phyloP scores from a whole-genome alignment of 176 grass and related monocot genomes.

The Echinochloa phyllopogon region DNA sequence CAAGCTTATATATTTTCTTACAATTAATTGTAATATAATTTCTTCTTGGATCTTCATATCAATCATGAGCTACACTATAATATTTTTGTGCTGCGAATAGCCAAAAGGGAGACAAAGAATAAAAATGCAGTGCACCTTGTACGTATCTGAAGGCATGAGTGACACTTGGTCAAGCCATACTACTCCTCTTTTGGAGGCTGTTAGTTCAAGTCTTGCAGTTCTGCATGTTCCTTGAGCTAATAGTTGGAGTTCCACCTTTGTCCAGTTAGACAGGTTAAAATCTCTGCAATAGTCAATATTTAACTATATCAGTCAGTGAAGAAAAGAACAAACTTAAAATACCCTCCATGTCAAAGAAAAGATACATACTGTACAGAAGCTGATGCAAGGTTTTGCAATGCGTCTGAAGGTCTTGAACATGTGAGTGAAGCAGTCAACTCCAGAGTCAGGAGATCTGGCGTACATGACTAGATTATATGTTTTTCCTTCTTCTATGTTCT shows the following conservation, averaged over 20 bases:
- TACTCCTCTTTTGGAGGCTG: constrained; percentile 51
- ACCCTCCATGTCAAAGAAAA: not conserved
- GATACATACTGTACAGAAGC: constrained; percentile 19
- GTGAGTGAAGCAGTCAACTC: too few species aligned
- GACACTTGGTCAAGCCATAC: constrained; percentile 76
- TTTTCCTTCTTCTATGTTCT: constrained; percentile 94
- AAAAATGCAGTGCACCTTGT: constrained; percentile 54
- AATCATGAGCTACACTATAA: not conserved
- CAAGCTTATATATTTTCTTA: not conserved
- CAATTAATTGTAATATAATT: not conserved
- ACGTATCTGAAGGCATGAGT: constrained; percentile 66
- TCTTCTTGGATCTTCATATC: not conserved
- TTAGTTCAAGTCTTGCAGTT: constrained; percentile 56
- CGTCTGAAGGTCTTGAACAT: constrained; percentile 11
- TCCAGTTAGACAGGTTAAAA: constrained; percentile 65
- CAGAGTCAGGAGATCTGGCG: too few species aligned
- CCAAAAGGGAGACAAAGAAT: not conserved
- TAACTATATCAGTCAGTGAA: not conserved
- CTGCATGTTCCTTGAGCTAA: constrained; percentile 50
- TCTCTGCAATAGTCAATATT: constrained; percentile 11
- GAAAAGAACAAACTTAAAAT: not conserved
- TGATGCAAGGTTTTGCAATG: constrained; percentile 25
- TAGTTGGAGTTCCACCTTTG: constrained; percentile 48
- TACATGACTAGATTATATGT: constrained; percentile 80
- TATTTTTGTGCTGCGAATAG: too few species aligned